phyloP scores from a whole-genome alignment of 2,329 filamentous ascomycete species.

The Aureobasidium namibiae region DNA sequence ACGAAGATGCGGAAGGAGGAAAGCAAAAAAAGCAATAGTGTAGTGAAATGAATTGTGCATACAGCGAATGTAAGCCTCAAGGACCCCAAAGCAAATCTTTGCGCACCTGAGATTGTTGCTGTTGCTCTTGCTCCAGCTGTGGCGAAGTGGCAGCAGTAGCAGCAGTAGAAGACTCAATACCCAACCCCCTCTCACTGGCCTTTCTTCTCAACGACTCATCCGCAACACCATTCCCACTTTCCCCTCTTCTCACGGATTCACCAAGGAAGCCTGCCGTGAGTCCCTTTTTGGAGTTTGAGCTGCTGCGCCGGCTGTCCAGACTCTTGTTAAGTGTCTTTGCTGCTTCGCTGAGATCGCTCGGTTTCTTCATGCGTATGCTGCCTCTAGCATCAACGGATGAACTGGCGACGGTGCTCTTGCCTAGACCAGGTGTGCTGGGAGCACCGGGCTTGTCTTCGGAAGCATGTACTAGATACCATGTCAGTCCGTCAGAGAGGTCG shows the following conservation, averaged over 20 bases:
- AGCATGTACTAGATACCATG: slow-evolving; percentile 95
- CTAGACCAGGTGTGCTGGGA: slow-evolving; percentile 83
- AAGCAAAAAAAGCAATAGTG: background rate
- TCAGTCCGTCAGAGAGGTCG: slow-evolving; percentile 84
- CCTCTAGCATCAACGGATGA: slow-evolving; percentile 82
- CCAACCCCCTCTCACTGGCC: background rate
- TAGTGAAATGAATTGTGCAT: background rate
- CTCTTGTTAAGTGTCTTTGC: slow-evolving; percentile 62
- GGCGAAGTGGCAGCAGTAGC: slow-evolving; percentile 52
- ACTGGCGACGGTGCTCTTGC: slow-evolving; percentile 83
- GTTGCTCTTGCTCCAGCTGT: slow-evolving; percentile 41
- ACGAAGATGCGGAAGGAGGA: background rate
- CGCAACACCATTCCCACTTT: background rate
- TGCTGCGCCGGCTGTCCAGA: slow-evolving; percentile 83
- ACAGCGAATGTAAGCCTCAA: slow-evolving; percentile 20
- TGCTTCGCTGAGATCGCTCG: slow-evolving; percentile 31
- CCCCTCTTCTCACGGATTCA: background rate
- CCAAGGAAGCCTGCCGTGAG: slow-evolving; percentile 30
- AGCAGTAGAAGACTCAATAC: slow-evolving; percentile 2
- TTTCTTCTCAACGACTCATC: background rate
- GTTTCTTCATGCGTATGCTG: slow-evolving; percentile 41
- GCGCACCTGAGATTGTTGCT: slow-evolving; percentile 33
- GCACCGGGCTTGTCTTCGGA: slow-evolving; percentile 77
- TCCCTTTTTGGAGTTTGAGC: slow-evolving; percentile 74
- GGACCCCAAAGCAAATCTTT: slow-evolving; percentile 37